These are phyloP conservation scores for Backusella sp. DNA, from an alignment of 192 early-diverging fungal species.

Conservation along the genomic window DNA sequence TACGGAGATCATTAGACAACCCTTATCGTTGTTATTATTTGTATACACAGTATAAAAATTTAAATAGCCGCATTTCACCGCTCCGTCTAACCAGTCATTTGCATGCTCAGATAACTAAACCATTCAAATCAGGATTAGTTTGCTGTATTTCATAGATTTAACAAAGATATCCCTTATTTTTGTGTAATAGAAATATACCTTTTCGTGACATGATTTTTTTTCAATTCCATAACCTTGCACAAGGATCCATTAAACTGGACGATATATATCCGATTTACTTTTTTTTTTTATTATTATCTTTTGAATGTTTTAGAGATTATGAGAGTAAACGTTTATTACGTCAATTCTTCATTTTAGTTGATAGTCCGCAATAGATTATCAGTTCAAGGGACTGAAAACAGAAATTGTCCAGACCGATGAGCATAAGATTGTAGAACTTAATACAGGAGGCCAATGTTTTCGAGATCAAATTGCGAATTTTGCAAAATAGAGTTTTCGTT, in stretches of 20 bases:
- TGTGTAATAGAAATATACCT: background rate
- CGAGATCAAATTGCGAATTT: background rate
- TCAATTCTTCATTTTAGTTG: background rate
- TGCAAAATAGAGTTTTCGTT: background rate
- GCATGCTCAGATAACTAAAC: background rate
- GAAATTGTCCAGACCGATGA: background rate
- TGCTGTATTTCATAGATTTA: background rate
- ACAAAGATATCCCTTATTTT: slow-evolving; percentile 1
- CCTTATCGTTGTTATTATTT: slow-evolving; percentile 3
- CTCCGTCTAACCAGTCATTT: background rate
- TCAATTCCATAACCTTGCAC: background rate
- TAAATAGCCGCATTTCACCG: background rate
- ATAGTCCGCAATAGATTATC: background rate
- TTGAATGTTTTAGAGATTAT: background rate
- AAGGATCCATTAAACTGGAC: background rate
- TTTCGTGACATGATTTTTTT: background rate
- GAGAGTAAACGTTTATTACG: background rate
- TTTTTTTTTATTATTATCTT: background rate
- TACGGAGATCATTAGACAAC: background rate
- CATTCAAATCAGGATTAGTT: slow-evolving; percentile 6
- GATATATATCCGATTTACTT: background rate
- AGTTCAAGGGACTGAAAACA: background rate
- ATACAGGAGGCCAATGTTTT: background rate
- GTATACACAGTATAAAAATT: background rate
- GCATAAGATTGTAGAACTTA: background rate